These are phyloP conservation scores for Hypoxylon sp. DNA, from an alignment of 2,329 filamentous ascomycete species.

Conservation along the genomic window DNA sequence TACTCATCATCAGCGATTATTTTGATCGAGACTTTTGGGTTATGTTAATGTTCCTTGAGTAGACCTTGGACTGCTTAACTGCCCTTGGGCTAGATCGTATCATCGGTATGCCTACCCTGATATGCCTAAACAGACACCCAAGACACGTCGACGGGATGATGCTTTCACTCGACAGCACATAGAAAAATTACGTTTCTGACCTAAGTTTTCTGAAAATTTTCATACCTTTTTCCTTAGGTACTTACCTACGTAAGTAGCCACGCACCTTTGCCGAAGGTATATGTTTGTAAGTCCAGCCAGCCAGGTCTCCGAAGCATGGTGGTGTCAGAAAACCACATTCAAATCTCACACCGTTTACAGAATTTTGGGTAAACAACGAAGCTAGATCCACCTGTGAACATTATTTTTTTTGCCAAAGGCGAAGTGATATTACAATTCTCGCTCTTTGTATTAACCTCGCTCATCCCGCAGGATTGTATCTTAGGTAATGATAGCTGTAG, in stretches of 20 bases:
- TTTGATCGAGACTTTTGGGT: neutral
- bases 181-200: neutral
- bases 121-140: neutral
- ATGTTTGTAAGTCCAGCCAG: neutral
- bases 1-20: constrained; percentile 8
- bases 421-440: constrained; percentile 1
- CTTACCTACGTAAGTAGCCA: neutral
- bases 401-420: neutral
- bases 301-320: too few species aligned
- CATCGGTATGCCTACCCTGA: neutral
- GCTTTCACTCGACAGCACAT: neutral
- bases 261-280: neutral
- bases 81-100: neutral
- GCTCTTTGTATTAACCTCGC: neutral
- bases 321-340: too few species aligned
- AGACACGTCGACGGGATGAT: neutral
- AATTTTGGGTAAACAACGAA: too few species aligned
- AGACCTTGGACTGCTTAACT: neutral
- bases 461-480: neutral
- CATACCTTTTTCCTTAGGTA: neutral
- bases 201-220: neutral
- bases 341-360: too few species aligned
- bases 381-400: too few species aligned
- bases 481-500: neutral
- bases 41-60: neutral